Evolutionary conservation across 2,329 filamentous ascomycete species (phyloP), one percentile per base, ranked within the genome.

Genomic region (Colletotrichum tropicicola): DNA sequence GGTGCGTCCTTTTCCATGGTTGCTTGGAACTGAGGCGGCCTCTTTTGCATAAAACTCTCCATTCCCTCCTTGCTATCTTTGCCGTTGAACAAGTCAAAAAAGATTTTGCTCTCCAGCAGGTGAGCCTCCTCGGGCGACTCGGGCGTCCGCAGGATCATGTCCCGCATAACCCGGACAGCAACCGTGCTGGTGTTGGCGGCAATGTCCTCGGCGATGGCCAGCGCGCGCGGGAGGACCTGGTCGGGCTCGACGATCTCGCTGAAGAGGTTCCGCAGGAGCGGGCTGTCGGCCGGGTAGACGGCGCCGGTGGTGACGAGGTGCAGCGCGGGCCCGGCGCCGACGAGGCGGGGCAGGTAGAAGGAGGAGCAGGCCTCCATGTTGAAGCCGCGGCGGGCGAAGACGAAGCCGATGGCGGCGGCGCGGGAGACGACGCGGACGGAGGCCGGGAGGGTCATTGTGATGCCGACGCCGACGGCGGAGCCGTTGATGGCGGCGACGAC

Each of bases 331-430:
- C 84, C 85, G 59, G 85, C 80, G 61, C 92, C 91, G 65, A 93
- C 84, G 25, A 93, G 80, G 0, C 89, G 85, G 3, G 91, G 91
- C 35, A 94, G 81, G 80, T 92, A 94, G 76, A 86, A 94, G 8
- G 87, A 89, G 53, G 85, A 88, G 72, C 87, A 90, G 0, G 89
- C 91, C 76, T 94, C 92, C 86, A 92, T 90, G 64, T 88, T 83
- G 71, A 94, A 82, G 1, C 91, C 91, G 44, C 91, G 83, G 25
- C 90, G 85, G 23, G 85, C 83, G 75, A 94, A 94, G 17, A 93
- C 90, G 73, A 93, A 92, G 55, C 91, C 91, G 67, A 93, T 85
- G 72, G 91, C 91, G 2, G 90, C 89, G 10, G 79, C 77, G 41
- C 78, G 73, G 68, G 85, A 87, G 41, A 80, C 87, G 67, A 90